Evolutionary conservation across 2,329 filamentous ascomycete species (phyloP).

Genomic region (Aspergillus thermomutatus): DNA sequence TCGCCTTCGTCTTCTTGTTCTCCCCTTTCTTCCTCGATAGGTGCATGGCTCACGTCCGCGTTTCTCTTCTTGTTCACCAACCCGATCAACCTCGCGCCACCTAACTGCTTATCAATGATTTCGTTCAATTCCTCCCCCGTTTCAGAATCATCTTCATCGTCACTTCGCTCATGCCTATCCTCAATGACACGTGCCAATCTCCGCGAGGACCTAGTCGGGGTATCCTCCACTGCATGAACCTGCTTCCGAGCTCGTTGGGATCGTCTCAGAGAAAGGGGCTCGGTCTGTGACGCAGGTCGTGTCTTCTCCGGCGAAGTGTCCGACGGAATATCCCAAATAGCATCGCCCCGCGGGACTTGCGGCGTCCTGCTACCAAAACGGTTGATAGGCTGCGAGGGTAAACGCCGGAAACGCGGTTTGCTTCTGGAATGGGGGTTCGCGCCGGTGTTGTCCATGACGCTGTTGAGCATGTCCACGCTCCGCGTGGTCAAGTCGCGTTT

Average conservation of each 20-base stretch:
- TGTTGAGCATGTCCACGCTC: conserved; percentile 21
- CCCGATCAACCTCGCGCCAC: neutral
- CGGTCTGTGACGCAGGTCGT: neutral
- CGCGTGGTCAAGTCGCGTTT: conserved; percentile 15
- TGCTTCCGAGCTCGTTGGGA: conserved; percentile 7
- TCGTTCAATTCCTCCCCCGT: neutral
- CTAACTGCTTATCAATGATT: neutral
- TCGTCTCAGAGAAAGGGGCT: conserved; percentile 8
- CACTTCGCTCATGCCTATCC: neutral
- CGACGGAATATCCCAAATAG: conserved; percentile 8
- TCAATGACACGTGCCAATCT: neutral
- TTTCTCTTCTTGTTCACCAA: neutral
- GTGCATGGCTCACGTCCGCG: neutral
- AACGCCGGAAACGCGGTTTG: neutral
- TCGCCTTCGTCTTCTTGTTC: neutral
- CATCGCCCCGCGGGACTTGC: conserved; percentile 2
- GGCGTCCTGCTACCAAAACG: neutral
- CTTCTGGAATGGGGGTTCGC: neutral
- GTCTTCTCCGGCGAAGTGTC: conserved; percentile 1
- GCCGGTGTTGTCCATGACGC: conserved; percentile 8
- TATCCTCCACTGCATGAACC: neutral
- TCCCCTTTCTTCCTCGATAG: neutral
- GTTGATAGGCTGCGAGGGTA: conserved; percentile 3
- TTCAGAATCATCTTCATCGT: neutral
- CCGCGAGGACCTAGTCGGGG: neutral